Conservation (phyloP, 805 yeast genomes). For the Clavispora santaluciae region DNA sequence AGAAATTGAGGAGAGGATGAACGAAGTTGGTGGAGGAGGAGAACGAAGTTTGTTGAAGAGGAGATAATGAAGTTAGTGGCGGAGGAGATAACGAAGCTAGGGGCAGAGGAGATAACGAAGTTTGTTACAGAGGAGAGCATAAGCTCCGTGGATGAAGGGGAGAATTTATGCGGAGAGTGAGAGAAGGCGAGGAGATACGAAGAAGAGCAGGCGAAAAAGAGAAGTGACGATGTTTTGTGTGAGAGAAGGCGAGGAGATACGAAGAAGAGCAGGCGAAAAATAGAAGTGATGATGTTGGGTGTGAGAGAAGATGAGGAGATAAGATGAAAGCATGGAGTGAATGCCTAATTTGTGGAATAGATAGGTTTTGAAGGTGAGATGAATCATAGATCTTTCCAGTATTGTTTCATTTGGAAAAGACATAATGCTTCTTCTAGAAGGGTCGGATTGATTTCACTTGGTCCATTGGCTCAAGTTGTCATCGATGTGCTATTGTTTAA, state of each 20-base stretch:
- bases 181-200: not conserved
- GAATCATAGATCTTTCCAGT: too few relatives aligned
- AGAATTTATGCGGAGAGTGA: not conserved
- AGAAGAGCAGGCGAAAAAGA: not conserved
- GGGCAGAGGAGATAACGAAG: not conserved
- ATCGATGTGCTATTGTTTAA: too few relatives aligned
- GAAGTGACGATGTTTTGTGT: not conserved
- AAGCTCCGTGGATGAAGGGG: not conserved
- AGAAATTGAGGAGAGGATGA: not conserved
- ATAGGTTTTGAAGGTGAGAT: too few relatives aligned
- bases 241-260: slow-evolving; percentile 1
- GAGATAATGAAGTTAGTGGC: not conserved
- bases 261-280: not conserved
- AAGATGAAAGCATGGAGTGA: too few relatives aligned
- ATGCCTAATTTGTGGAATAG: too few relatives aligned
- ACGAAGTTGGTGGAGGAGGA: not conserved
- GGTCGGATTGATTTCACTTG: too few relatives aligned
- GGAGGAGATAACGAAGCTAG: not conserved
- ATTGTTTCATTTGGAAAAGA: too few relatives aligned
- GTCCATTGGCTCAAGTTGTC: too few relatives aligned
- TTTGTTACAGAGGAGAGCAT: not conserved
- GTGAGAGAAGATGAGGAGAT: not conserved
- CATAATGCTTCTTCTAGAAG: too few relatives aligned
- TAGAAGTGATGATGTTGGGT: not conserved
- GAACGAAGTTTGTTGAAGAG: not conserved